Percentiles rank a stretch among this genome's conserved stretches.
These are phyloP conservation scores for Kazachstania viticola DNA, from an alignment of 805 yeast genomes.

Conservation along the genomic window DNA sequence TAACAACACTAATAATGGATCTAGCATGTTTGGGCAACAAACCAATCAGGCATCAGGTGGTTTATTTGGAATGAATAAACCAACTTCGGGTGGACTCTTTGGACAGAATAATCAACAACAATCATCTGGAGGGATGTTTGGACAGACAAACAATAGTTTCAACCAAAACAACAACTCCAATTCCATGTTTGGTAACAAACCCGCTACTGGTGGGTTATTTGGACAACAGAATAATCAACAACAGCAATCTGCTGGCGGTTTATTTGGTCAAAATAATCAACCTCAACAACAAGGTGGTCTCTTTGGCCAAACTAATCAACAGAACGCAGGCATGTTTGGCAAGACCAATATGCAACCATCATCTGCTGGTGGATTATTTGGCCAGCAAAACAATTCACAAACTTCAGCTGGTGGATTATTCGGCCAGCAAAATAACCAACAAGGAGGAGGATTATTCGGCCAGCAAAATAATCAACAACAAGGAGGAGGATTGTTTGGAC, in stretches of 20 bases:
- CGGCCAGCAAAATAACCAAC: slow-evolving; percentile 20
- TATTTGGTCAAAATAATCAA: slow-evolving; percentile 11
- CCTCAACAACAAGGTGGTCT: slow-evolving; percentile 12
- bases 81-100: slow-evolving; percentile 4
- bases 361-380: slow-evolving; percentile 15
- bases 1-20: slow-evolving; percentile 9
- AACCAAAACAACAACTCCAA: slow-evolving; percentile 5
- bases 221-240: slow-evolving; percentile 27
- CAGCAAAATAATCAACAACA: slow-evolving; percentile 8
- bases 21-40: slow-evolving; percentile 12
- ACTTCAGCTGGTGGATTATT: slow-evolving; percentile 1
- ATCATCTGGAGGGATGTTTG: slow-evolving; percentile 12
- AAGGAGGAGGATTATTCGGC: neutral
- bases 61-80: slow-evolving; percentile 12
- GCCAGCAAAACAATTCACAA: slow-evolving; percentile 4
- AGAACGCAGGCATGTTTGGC: slow-evolving; percentile 23
- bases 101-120: slow-evolving; percentile 29
- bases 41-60: slow-evolving; percentile 10
- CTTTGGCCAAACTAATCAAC: slow-evolving; percentile 10
- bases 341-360: slow-evolving; percentile 8
- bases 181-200: slow-evolving; percentile 29
- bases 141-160: slow-evolving; percentile 5
- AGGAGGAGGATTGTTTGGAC: slow-evolving; percentile 24
- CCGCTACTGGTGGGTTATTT: slow-evolving; percentile 5
- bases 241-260: slow-evolving; percentile 5